phyloP scores from a whole-genome alignment of 768 basidiomycete genomes.

The Termitomyces sp. region DNA sequence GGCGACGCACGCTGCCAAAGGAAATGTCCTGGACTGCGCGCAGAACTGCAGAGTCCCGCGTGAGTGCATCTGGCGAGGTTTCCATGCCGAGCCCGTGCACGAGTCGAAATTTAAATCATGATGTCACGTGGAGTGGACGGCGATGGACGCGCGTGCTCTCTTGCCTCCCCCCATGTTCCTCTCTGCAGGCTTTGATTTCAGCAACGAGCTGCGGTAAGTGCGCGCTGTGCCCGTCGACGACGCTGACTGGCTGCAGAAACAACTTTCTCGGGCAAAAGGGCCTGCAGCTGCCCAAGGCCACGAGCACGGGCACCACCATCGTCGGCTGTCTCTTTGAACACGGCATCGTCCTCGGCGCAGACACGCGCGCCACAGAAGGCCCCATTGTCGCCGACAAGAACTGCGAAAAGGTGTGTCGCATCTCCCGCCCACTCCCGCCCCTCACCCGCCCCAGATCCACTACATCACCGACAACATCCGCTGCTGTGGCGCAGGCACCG shows the following conservation, averaged over 20 bases:
- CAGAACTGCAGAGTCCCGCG: conserved; percentile 11
- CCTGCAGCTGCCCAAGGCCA: conserved; percentile 72
- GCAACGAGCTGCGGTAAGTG: conserved; percentile 61
- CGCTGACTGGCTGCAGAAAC: conserved; percentile 43
- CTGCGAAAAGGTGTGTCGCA: conserved; percentile 84
- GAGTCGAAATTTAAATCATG: too few relatives aligned
- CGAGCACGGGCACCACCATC: conserved; percentile 95
- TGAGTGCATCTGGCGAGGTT: conserved; percentile 14
- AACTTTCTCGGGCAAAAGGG: conserved; percentile 67
- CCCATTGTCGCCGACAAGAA: conserved; percentile 98
- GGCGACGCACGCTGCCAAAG: conserved; percentile 17
- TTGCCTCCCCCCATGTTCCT: conserved; percentile 19
- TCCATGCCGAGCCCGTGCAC: conserved; percentile 17
- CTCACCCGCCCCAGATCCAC: conserved; percentile 67
- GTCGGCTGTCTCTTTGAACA: conserved; percentile 92
- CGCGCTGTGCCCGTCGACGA: background rate
- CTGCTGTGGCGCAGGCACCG: conserved; percentile 98
- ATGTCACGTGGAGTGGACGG: too few relatives aligned
- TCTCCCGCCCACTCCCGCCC: background rate
- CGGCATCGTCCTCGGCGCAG: conserved; percentile 92
- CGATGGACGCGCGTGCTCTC: too few relatives aligned
- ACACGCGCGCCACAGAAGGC: conserved; percentile 93
- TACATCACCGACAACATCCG: conserved; percentile 93
- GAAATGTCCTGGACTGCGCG: conserved; percentile 17
- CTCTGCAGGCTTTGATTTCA: conserved; percentile 63